These are phyloP conservation scores for Penicillium sp. DNA, from an alignment of 2,329 filamentous ascomycete genomes.

Conservation along the genomic window DNA sequence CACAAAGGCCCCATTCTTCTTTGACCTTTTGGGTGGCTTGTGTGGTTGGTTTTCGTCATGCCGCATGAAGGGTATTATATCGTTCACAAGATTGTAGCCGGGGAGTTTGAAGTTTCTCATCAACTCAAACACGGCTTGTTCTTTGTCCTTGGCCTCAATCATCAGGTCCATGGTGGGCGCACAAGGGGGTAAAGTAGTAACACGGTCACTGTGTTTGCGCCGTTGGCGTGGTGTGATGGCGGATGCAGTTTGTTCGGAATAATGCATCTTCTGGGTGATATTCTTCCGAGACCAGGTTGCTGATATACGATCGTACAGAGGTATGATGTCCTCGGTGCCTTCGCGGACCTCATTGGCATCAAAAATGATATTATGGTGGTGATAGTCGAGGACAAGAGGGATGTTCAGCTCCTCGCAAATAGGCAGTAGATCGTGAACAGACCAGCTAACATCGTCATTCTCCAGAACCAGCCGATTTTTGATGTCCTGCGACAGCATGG, in stretches of 20 bases:
- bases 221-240: conserved; percentile 75
- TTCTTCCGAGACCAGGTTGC: conserved; percentile 80
- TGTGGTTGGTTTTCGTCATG: conserved; percentile 68
- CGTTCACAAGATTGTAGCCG: conserved; percentile 71
- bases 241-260: conserved; percentile 75
- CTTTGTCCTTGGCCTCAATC: conserved; percentile 98
- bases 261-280: conserved; percentile 96
- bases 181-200: conserved; percentile 78
- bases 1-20: conserved; percentile 43
- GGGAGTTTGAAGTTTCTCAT: conserved; percentile 86
- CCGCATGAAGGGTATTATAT: conserved; percentile 73
- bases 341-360: conserved; percentile 71
- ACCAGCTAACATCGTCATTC: conserved; percentile 91
- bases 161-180: conserved; percentile 86
- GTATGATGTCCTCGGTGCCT: conserved; percentile 77
- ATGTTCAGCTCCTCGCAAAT: conserved; percentile 94
- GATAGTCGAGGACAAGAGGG: conserved; percentile 85
- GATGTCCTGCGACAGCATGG: conserved; percentile 62
- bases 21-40: conserved; percentile 49
- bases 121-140: conserved; percentile 91
- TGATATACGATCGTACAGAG: conserved; percentile 71
- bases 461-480: conserved; percentile 84
- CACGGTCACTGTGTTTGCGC: conserved; percentile 80
- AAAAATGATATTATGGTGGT: conserved; percentile 94
- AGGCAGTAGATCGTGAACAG: conserved; percentile 85